These are phyloP conservation scores for Scleroderma bovista DNA, from an alignment of 768 basidiomycete species.

Conservation along the genomic window DNA sequence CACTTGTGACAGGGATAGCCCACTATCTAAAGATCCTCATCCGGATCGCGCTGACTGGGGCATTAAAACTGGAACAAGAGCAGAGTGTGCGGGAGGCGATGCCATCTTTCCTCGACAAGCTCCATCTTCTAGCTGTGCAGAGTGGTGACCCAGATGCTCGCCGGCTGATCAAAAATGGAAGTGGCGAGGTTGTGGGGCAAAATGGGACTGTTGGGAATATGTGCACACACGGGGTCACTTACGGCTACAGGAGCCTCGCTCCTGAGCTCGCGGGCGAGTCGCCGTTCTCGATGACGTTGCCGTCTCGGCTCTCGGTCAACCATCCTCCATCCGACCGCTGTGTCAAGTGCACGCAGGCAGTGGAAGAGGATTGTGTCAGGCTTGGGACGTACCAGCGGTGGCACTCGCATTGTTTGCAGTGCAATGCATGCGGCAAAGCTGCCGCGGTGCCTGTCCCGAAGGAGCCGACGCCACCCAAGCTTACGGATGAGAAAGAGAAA, in stretches of 20 bases:
- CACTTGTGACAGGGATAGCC: slow-evolving; percentile 96
- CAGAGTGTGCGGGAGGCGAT: slow-evolving; percentile 78
- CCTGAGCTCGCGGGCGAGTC: slow-evolving; percentile 89
- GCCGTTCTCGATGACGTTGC: slow-evolving; percentile 47
- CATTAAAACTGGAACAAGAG: slow-evolving; percentile 92
- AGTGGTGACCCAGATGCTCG: slow-evolving; percentile 75
- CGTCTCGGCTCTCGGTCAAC: slow-evolving; percentile 50
- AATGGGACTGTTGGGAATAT: slow-evolving; percentile 40
- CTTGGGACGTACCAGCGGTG: slow-evolving; percentile 95
- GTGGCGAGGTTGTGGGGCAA: slow-evolving; percentile 48
- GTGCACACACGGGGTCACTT: slow-evolving; percentile 84
- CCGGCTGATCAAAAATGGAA: slow-evolving; percentile 69
- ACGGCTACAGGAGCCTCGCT: slow-evolving; percentile 89
- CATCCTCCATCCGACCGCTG: slow-evolving; percentile 89
- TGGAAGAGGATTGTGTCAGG: slow-evolving; percentile 96
- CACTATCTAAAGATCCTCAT: slow-evolving; percentile 99
- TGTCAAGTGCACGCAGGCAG: slow-evolving; percentile 79
- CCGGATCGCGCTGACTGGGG: slow-evolving; percentile 93
- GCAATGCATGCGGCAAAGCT: slow-evolving; percentile 69
- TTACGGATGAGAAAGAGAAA: slow-evolving; percentile 47
- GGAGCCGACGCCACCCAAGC: slow-evolving; percentile 47
- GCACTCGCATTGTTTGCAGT: slow-evolving; percentile 94
- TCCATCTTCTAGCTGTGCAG: slow-evolving; percentile 86
- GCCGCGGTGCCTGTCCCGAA: slow-evolving; percentile 59
- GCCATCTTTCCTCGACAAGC: slow-evolving; percentile 84